Evolutionary conservation across 2,329 filamentous ascomycete species (phyloP).

Genomic region (Penicillium occitanis): DNA sequence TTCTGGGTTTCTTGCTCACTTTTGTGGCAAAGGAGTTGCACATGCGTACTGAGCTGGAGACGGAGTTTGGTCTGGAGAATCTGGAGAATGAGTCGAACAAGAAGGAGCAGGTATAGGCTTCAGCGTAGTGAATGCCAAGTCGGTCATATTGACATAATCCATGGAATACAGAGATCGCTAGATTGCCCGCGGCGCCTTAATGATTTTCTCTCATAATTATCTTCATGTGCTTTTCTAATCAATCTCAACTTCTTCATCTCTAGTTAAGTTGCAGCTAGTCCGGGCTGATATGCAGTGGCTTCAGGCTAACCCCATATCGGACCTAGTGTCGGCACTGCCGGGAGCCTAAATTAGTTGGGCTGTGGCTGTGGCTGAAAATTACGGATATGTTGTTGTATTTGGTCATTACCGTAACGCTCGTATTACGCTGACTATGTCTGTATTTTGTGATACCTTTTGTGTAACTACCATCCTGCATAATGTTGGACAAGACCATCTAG

Average conservation of each 20-base stretch:
- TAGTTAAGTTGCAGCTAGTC: neutral
- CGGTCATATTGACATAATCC: neutral
- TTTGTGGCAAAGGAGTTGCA: neutral
- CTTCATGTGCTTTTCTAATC: neutral
- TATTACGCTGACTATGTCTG: neutral
- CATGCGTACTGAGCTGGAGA: constrained; percentile 1
- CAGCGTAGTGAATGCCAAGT: neutral
- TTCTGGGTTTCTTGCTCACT: neutral
- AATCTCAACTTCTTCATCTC: neutral
- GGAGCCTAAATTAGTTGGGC: neutral
- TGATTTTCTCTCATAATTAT: neutral
- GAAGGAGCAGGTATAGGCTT: neutral
- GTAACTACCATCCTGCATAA: neutral
- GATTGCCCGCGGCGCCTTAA: neutral
- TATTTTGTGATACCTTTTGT: neutral
- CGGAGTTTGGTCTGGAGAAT: constrained; percentile 1
- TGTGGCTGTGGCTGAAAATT: neutral
- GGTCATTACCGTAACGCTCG: neutral
- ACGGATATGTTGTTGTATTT: neutral
- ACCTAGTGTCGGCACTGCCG: neutral
- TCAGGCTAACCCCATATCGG: too few species aligned
- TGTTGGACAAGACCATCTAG: neutral
- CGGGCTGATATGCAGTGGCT: neutral
- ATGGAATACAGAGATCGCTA: neutral
- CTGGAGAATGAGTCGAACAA: neutral